phyloP scores from a whole-genome alignment of 2,329 filamentous ascomycete species.

The Alternaria novae-zelandiae region DNA sequence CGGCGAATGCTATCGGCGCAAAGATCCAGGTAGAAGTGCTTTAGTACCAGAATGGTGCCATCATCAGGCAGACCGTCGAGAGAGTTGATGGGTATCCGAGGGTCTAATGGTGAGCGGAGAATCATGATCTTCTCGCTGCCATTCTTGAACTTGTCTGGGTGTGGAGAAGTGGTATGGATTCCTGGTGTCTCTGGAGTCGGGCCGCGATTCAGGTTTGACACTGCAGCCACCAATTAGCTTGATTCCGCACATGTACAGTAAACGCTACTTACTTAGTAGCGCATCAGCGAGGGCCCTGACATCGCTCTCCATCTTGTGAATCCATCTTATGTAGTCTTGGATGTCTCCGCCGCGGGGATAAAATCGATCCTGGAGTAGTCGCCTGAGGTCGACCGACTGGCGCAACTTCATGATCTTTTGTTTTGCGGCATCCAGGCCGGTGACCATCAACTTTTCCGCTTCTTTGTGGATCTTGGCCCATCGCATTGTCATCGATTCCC shows the following conservation, averaged over 20 bases:
- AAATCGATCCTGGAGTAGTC: conserved; percentile 30
- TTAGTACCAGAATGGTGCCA: conserved; percentile 34
- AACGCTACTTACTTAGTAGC: conserved; percentile 25
- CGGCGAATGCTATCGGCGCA: conserved; percentile 28
- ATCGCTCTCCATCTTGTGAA: conserved; percentile 30
- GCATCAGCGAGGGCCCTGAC: conserved; percentile 27
- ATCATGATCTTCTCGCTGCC: conserved; percentile 23
- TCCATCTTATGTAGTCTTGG: conserved; percentile 33
- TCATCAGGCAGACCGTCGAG: conserved; percentile 30
- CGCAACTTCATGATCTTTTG: conserved; percentile 34
- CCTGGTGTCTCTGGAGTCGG: conserved; percentile 2
- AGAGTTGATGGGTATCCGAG: conserved; percentile 27
- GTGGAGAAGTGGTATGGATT: not conserved
- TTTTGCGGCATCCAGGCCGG: conserved; percentile 19
- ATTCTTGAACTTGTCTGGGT: not conserved
- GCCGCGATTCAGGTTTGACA: not conserved
- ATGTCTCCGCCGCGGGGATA: conserved; percentile 31
- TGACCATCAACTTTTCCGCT: conserved; percentile 24
- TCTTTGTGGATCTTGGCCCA: conserved; percentile 26
- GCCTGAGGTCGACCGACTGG: conserved; percentile 28
- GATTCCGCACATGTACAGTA: not conserved
- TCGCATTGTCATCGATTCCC: conserved; percentile 18
- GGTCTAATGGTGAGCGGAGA: conserved; percentile 28
- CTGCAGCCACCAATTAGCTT: not conserved
- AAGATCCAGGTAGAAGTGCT: conserved; percentile 35